Evolutionary conservation across 2,329 filamentous ascomycete species (phyloP), one percentile per base, ranked within the genome.

Genomic region (Neofusicoccum sp.): DNA sequence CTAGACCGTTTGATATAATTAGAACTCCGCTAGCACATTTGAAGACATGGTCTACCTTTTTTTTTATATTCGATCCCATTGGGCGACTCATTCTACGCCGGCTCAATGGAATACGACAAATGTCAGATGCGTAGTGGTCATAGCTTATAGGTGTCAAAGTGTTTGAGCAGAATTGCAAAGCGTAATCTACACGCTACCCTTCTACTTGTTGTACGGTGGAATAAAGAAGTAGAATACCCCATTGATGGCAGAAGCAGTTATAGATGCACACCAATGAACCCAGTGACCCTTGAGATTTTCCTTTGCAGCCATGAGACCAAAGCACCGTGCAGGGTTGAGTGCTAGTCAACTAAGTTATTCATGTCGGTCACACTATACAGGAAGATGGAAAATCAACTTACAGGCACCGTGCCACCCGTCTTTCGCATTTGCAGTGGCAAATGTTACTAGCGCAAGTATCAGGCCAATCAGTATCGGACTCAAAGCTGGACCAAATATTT

Each of bases 401-500:
- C 1, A 11, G 4, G 20, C 4, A 43, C 16, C 20, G 26, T 7
- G 20, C 40, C 16, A 26, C 40, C 40, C 20, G 20, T 20, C 20
- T 54, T 68, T 68, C 1, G 65, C 68, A 41, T 71, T 61, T 0
- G 67, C 63, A 3, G 68, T 68, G 3, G 67, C 65, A 31, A 73
- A 70, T 24, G 62, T 70, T 11, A 64, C 68, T 14, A 74, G 49
- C 6, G 63, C 68, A 4, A 72, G 56, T 8, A 69, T 67, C 5
- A 70, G 56, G 4, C 68, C 67, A 40, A 70, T 65, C 67, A 84
- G 69, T 30, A 82, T 73, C 0, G 82, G 81, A 0, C 77, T 76
- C 1, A 82, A 68, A 0, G 80, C 76, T 4, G 79, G 80, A 0
- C 81, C 82, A 64, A 81, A 82, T 3, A 81, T 68, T 16, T 76